Percentiles rank a stretch among this genome's conserved stretches.
Evolutionary conservation across 805 yeast genomes (phyloP).

Genomic region (Sugiyamaella lignohabitans): DNA sequence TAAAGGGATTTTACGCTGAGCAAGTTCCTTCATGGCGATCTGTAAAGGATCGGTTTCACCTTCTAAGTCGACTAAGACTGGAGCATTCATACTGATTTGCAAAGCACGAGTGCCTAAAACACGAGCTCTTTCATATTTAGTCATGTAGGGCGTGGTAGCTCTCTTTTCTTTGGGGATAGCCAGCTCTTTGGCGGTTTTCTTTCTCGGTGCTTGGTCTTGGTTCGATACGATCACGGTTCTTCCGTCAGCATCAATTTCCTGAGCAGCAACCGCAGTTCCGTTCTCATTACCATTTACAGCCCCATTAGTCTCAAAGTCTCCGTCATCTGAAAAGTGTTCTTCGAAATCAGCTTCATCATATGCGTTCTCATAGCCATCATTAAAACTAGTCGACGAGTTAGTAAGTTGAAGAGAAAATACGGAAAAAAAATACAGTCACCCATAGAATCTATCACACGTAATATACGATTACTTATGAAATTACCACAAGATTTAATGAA

Average conservation of each 20-base stretch:
- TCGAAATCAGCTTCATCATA: slow-evolving; percentile 65
- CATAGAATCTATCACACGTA: no score
- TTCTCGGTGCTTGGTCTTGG: slow-evolving; percentile 32
- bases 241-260: slow-evolving; percentile 59
- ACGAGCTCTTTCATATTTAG: slow-evolving; percentile 97
- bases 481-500: no score
- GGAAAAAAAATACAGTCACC: neutral
- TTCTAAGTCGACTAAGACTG: slow-evolving; percentile 94
- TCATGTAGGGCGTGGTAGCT: slow-evolving; percentile 97
- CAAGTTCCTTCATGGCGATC: slow-evolving; percentile 93
- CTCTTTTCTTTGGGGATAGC: slow-evolving; percentile 87
- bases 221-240: slow-evolving; percentile 60
- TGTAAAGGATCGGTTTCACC: slow-evolving; percentile 99
- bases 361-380: slow-evolving; percentile 36
- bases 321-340: slow-evolving; percentile 75
- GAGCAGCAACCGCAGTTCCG: slow-evolving; percentile 34
- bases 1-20: slow-evolving; percentile 91
- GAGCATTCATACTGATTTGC: slow-evolving; percentile 97
- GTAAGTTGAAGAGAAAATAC: neutral
- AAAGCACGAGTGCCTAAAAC: slow-evolving; percentile 95
- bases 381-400: slow-evolving; percentile 38
- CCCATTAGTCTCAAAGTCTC: slow-evolving; percentile 38
- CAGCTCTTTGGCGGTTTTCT: slow-evolving; percentile 67
- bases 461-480: no score
- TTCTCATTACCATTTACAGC: slow-evolving; percentile 34